Evolutionary conservation across 2,329 filamentous ascomycete species (phyloP), one percentile per base, ranked within the genome.

Genomic region (Rugonectria rugulosa): DNA sequence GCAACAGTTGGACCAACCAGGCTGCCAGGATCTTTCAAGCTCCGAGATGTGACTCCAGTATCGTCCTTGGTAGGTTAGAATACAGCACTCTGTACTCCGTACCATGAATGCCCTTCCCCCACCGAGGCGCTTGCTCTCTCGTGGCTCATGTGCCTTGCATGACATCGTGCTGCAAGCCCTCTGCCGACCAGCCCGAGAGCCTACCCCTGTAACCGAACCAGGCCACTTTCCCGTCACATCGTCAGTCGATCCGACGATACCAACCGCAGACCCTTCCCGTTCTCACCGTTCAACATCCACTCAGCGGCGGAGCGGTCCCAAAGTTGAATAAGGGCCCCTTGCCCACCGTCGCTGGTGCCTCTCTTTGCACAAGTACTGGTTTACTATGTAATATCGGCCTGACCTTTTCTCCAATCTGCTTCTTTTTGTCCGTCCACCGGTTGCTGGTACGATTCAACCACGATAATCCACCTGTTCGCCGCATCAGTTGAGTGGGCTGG

Each of bases 391-490:
- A n/a, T n/a, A n/a, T n/a, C n/a, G 26, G 12, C 7, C 26, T 34
- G 8, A 6, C 14, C 31, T 34, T n/a, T 34, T 34, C 34, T 11
- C 8, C 34, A 20, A 17, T 29, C 47, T 44, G 44, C 37, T 53
- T 23, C 34, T 49, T 46, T 41, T 50, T 59, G 57, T 57, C 56
- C 55, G 53, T 58, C 55, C 45, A 53, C 60, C 65, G 59, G 62
- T 58, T 57, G 46, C 60, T 67, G 61, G 65, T 66, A 66, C 65
- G 64, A 67, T 66, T 53, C 8, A 38, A 36, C 12, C 32, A 37
- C 47, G 15, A 46, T 45, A 36, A 46, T 44, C 48, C 53, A 63
- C 60, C 46, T 53, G 61, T 61, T 61, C 45, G 36, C 40, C 21
- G 31, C 21, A 19, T 31, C 29, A 26, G n/a, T 27, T 41, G 26